phyloP scores from a whole-genome alignment of 108 stramenopile species.

The Skeletonema tropicum region DNA sequence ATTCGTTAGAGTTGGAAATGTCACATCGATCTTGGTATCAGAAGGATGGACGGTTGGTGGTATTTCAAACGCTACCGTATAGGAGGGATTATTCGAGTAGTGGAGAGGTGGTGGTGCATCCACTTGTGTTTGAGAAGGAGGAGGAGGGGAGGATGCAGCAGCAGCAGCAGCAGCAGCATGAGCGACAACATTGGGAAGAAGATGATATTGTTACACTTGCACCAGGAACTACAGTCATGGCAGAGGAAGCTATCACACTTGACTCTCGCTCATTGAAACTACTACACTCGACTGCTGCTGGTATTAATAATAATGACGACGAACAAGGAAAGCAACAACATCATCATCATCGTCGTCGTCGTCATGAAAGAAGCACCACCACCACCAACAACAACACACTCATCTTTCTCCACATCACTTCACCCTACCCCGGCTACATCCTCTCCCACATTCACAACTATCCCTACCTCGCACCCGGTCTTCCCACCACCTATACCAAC shows the following conservation, averaged over 20 bases:
- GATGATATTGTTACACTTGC: conserved; percentile 29
- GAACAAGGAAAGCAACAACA: background rate
- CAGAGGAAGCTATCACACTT: conserved; percentile 40
- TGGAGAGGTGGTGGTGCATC: conserved; percentile 15
- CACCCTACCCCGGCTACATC: conserved; percentile 51
- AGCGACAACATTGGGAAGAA: background rate
- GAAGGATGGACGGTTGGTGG: conserved; percentile 39
- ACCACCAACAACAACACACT: conserved; percentile 6
- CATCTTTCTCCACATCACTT: conserved; percentile 46
- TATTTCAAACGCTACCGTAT: conserved; percentile 46
- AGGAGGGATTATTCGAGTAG: conserved; percentile 11
- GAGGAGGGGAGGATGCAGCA: background rate
- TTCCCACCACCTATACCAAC: conserved; percentile 47
- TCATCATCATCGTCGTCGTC: background rate
- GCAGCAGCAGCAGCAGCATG: background rate
- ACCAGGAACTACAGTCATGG: conserved; percentile 64
- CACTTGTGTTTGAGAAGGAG: background rate
- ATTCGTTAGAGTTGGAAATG: conserved; percentile 6
- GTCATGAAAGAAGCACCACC: background rate
- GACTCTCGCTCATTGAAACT: conserved; percentile 46
- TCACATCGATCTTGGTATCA: conserved; percentile 52
- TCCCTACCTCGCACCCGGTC: conserved; percentile 60
- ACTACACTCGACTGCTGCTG: conserved; percentile 5
- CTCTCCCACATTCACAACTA: conserved; percentile 60
- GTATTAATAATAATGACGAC: conserved; percentile 1